phyloP scores from a whole-genome alignment of 257 asterid species.

The Jacaranda copaia region DNA sequence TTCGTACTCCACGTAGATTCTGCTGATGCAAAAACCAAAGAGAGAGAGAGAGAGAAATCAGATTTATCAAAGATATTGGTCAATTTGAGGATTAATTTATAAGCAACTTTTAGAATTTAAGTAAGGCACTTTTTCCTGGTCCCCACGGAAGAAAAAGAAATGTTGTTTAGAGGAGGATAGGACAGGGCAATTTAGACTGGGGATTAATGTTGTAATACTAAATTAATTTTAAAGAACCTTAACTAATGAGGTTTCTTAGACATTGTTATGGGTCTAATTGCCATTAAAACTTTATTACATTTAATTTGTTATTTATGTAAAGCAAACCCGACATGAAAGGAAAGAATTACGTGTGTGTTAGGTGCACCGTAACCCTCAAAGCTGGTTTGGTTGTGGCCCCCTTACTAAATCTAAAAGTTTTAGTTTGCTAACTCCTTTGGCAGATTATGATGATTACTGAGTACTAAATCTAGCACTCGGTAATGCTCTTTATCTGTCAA shows the following conservation, averaged over 20 bases:
- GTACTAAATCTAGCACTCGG: not conserved
- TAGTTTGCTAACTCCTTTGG: slow-evolving; percentile 5
- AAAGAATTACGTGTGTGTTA: slow-evolving; percentile 6
- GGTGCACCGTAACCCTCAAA: slow-evolving; percentile 10
- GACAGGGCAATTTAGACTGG: not conserved
- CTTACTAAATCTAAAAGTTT: not conserved
- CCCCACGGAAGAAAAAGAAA: slow-evolving; percentile 6
- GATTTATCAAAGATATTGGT: not conserved
- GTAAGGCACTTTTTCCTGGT: not conserved
- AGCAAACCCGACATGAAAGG: not conserved
- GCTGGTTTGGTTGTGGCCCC: not conserved
- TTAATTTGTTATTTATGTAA: not conserved
- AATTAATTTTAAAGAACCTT: not conserved
- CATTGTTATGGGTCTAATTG: not conserved
- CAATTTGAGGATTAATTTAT: not conserved
- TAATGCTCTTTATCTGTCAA: not conserved
- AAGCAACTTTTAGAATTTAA: not conserved
- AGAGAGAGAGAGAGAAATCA: not conserved
- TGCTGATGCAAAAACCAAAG: not conserved
- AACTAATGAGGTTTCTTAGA: not conserved
- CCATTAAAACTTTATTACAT: not conserved
- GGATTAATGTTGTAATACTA: not conserved
- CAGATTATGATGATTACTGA: not conserved
- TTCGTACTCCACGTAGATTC: not conserved
- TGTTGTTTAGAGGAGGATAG: not conserved